Evolutionary conservation across 257 asterid species (phyloP).

Genomic region (Voacanga thouarsii): DNA sequence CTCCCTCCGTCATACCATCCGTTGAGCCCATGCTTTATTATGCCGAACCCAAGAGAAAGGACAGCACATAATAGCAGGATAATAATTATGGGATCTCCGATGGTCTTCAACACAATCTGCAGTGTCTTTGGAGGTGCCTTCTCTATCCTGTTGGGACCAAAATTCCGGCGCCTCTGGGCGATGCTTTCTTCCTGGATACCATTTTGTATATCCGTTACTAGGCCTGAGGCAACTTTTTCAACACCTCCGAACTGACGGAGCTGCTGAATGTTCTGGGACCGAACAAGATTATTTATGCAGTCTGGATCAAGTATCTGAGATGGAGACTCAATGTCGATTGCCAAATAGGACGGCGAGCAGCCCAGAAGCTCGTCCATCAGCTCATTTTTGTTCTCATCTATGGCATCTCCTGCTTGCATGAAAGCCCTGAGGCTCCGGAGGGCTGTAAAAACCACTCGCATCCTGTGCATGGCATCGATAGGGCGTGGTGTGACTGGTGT

Average conservation of each 20-base stretch:
- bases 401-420: background rate
- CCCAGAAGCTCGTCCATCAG: background rate
- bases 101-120: constrained; percentile 36
- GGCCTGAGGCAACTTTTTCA: constrained; percentile 28
- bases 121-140: constrained; percentile 33
- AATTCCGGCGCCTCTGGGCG: constrained; percentile 14
- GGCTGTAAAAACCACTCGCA: constrained; percentile 1
- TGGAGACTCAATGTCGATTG: constrained; percentile 25
- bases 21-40: constrained; percentile 37
- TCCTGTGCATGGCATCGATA: background rate
- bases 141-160: constrained; percentile 48
- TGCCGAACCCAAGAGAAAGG: constrained; percentile 47
- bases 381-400: background rate
- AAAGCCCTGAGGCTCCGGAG: constrained; percentile 12
- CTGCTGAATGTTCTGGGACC: constrained; percentile 14
- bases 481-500: too few relatives aligned
- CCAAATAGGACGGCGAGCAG: constrained; percentile 15
- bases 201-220: constrained; percentile 32
- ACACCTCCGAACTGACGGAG: constrained; percentile 38
- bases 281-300: constrained; percentile 11
- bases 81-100: constrained; percentile 47
- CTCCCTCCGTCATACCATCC: constrained; percentile 73
- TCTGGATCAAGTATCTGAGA: background rate
- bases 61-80: constrained; percentile 47
- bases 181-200: constrained; percentile 48